A percentile compares a stretch with the other conserved stretches of the same genome.
phyloP scores from a whole-genome alignment of 225 moss, liverwort and hornwort genomes.

The Marchantia paleacea region DNA sequence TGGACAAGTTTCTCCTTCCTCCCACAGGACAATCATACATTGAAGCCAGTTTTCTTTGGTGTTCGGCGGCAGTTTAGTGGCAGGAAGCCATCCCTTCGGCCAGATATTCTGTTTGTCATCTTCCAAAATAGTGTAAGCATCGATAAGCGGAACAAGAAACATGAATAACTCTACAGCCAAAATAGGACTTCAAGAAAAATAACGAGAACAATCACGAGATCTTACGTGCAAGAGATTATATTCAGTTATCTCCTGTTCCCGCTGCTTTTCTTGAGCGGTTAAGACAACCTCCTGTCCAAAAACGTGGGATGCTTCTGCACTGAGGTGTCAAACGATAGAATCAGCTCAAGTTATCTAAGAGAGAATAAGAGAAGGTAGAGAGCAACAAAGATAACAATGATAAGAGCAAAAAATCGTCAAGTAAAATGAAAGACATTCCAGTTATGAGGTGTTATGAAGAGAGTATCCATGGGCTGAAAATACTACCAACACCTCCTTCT shows the following conservation, averaged over 20 bases:
- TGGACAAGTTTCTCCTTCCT: conserved; percentile 34
- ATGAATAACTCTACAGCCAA: not conserved
- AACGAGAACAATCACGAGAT: not conserved
- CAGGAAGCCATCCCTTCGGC: conserved; percentile 51
- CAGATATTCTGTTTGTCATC: conserved; percentile 37
- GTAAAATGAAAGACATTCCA: no score
- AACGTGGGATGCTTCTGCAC: conserved; percentile 26
- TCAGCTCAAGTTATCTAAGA: not conserved
- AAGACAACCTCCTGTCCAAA: conserved; percentile 40
- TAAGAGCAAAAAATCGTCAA: no score
- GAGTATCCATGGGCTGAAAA: no score
- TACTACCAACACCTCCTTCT: no score
- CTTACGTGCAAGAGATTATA: conserved; percentile 34
- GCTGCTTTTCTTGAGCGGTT: conserved; percentile 31
- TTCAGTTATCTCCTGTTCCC: conserved; percentile 28
- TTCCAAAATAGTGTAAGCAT: not conserved
- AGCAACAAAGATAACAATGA: no score
- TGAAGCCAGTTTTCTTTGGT: conserved; percentile 41
- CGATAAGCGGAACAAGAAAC: not conserved
- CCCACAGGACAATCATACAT: conserved; percentile 27
- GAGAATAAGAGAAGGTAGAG: no score
- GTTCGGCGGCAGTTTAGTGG: conserved; percentile 27
- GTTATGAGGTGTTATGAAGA: no score
- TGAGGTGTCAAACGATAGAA: conserved; percentile 5
- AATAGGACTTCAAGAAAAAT: not conserved